Percentiles rank a stretch among this genome's conserved stretches.
Conservation (phyloP, 345 rosid species). For the Noccaea bulbosa region DNA sequence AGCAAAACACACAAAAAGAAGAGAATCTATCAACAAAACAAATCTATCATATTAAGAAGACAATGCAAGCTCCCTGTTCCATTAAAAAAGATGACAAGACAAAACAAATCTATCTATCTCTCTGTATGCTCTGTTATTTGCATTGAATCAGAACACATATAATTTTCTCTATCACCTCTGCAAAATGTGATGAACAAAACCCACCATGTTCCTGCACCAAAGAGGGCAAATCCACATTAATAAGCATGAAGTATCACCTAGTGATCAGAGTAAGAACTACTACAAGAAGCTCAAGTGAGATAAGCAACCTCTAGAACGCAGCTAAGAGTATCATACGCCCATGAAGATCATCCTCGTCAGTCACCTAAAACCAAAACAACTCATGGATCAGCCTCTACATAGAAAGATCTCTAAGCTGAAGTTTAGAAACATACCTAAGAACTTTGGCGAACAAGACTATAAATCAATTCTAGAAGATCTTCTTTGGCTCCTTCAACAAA, state of each 20-base stretch:
- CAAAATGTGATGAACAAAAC: conserved; percentile 70
- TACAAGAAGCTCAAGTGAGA: conserved; percentile 31
- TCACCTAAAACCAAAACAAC: conserved; percentile 50
- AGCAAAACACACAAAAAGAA: no score
- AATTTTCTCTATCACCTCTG: conserved; percentile 73
- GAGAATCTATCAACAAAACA: no score
- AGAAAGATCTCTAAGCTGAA: neutral
- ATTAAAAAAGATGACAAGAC: no score
- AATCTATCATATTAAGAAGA: no score
- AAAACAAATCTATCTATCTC: no score
- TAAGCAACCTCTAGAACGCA: conserved; percentile 68
- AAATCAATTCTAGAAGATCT: conserved; percentile 72
- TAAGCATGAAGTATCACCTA: conserved; percentile 20
- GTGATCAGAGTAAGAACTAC: conserved; percentile 5
- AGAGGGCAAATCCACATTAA: conserved; percentile 32
- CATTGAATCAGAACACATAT: no score
- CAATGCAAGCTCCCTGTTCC: no score
- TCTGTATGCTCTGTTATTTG: no score
- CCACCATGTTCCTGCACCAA: conserved; percentile 71
- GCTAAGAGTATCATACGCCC: conserved; percentile 73
- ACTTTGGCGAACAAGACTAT: conserved; percentile 58
- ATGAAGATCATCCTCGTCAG: conserved; percentile 54
- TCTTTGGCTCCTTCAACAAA: conserved; percentile 72
- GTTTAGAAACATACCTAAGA: conserved; percentile 54
- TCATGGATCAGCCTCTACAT: conserved; percentile 31